These are phyloP conservation scores for Phaeosphaeria sp. DNA, from an alignment of 2,329 filamentous ascomycete genomes.

Conservation along the genomic window DNA sequence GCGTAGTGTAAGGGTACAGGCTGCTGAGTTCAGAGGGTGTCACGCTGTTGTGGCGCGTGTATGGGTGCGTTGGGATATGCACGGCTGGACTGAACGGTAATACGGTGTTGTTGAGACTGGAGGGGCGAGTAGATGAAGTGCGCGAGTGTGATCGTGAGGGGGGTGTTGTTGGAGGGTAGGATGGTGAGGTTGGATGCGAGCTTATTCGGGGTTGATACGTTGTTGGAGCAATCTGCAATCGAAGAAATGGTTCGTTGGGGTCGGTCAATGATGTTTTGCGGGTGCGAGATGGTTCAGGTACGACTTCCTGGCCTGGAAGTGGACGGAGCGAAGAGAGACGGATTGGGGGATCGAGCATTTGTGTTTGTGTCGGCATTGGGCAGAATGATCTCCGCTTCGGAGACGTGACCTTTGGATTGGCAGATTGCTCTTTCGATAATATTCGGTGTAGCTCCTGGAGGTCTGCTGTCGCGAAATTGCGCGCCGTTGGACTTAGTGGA, in stretches of 20 bases:
- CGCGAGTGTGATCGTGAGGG: constrained; percentile 30
- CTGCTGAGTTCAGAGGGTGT: constrained; percentile 38
- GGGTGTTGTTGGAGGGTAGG: constrained; percentile 28
- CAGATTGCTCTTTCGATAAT: constrained; percentile 20
- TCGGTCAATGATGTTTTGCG: constrained; percentile 41
- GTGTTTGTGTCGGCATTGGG: constrained; percentile 26
- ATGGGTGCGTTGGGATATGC: constrained; percentile 14
- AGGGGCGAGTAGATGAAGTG: constrained; percentile 22
- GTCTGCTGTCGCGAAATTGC: constrained; percentile 33
- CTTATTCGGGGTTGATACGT: constrained; percentile 4
- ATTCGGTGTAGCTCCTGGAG: constrained; percentile 24
- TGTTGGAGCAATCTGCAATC: constrained; percentile 34
- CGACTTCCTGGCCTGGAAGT: constrained; percentile 17
- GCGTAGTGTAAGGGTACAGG: constrained; percentile 27
- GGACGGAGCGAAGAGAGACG: constrained; percentile 40
- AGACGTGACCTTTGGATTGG: constrained; percentile 19
- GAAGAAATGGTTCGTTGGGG: constrained; percentile 37
- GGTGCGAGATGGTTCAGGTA: constrained; percentile 15
- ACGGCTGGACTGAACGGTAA: constrained; percentile 16
- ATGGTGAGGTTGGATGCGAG: constrained; percentile 25
- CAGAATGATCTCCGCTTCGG: constrained; percentile 25
- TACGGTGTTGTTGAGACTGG: constrained; percentile 34
- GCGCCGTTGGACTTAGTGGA: constrained; percentile 29
- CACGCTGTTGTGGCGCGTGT: constrained; percentile 33
- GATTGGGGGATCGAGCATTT: constrained; percentile 34